Evolutionary conservation across 75 land plant species (phyloP).

Genomic region (Pinus albicaulis): DNA sequence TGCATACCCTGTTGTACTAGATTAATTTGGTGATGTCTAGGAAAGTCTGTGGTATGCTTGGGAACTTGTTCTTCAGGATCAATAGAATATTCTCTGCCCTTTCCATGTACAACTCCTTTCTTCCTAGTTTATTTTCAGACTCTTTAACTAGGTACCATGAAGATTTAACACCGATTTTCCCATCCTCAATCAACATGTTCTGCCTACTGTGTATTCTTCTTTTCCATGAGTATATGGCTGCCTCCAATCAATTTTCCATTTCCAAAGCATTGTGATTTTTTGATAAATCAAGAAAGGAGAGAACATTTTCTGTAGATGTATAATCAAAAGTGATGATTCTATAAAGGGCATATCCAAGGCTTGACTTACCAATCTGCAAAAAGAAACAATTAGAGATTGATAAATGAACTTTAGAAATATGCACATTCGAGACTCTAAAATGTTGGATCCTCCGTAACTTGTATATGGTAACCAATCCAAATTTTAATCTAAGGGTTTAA

Average conservation of each 20-base stretch:
- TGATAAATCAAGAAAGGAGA: slow-evolving; percentile 47
- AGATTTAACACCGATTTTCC: slow-evolving; percentile 42
- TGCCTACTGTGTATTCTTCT: slow-evolving; percentile 40
- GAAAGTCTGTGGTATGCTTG: slow-evolving; percentile 69
- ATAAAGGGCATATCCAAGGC: slow-evolving; percentile 70
- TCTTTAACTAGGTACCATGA: slow-evolving; percentile 71
- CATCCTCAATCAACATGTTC: slow-evolving; percentile 11
- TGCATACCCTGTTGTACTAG: slow-evolving; percentile 62
- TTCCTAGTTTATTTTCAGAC: slow-evolving; percentile 27
- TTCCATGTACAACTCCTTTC: slow-evolving; percentile 17
- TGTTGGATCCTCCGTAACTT: not conserved
- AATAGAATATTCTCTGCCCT: slow-evolving; percentile 50
- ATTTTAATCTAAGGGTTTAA: not conserved
- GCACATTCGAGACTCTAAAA: not conserved
- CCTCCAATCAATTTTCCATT: slow-evolving; percentile 64
- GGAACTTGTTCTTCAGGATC: slow-evolving; percentile 43
- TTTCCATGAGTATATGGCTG: slow-evolving; percentile 78
- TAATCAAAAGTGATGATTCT: slow-evolving; percentile 42
- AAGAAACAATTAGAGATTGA: not conserved
- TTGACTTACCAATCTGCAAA: slow-evolving; percentile 76
- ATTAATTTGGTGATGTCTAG: slow-evolving; percentile 63
- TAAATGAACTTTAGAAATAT: not conserved
- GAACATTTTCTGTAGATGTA: slow-evolving; percentile 44
- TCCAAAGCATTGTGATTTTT: slow-evolving; percentile 69
- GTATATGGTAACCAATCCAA: too few species aligned